These are phyloP conservation scores for Royoungia palumana DNA, from an alignment of 768 basidiomycete genomes.

Conservation along the genomic window DNA sequence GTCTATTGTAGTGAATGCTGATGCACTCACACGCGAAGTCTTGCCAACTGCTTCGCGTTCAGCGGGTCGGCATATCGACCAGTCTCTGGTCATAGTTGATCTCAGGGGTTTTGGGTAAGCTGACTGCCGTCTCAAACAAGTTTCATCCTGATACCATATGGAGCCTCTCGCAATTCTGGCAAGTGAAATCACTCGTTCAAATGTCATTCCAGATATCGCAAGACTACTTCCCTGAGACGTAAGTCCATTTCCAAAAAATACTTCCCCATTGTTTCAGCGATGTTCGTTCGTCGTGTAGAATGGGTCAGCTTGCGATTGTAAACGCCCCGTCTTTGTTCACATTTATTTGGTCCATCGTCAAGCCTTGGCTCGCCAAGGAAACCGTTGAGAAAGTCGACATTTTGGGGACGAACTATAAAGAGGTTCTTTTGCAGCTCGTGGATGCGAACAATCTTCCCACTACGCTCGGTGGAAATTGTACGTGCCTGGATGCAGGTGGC, in stretches of 20 bases:
- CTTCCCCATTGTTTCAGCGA: not conserved
- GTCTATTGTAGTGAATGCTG: constrained; percentile 60
- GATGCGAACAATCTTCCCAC: constrained; percentile 63
- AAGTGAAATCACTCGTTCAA: constrained; percentile 62
- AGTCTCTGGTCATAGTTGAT: constrained; percentile 64
- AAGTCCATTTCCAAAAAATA: constrained; percentile 16
- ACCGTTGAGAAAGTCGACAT: constrained; percentile 67
- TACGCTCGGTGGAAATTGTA: constrained; percentile 62
- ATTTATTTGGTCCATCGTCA: constrained; percentile 65
- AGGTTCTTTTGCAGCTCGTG: constrained; percentile 54
- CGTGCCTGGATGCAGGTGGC: constrained; percentile 51
- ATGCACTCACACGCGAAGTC: constrained; percentile 61
- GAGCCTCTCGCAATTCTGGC: constrained; percentile 71
- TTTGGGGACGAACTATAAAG: constrained; percentile 57
- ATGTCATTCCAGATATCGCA: constrained; percentile 71
- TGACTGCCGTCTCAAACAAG: not conserved
- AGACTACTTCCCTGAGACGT: constrained; percentile 79
- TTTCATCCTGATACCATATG: not conserved
- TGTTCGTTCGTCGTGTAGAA: constrained; percentile 37
- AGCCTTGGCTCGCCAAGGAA: constrained; percentile 71
- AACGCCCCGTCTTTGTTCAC: constrained; percentile 75
- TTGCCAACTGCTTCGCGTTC: constrained; percentile 61
- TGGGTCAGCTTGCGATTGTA: constrained; percentile 69
- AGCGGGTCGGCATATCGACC: constrained; percentile 48
- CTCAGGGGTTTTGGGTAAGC: constrained; percentile 66